These are phyloP conservation scores for Hypoxylon sp. DNA, from an alignment of 2,329 filamentous ascomycete genomes.

Conservation along the genomic window DNA sequence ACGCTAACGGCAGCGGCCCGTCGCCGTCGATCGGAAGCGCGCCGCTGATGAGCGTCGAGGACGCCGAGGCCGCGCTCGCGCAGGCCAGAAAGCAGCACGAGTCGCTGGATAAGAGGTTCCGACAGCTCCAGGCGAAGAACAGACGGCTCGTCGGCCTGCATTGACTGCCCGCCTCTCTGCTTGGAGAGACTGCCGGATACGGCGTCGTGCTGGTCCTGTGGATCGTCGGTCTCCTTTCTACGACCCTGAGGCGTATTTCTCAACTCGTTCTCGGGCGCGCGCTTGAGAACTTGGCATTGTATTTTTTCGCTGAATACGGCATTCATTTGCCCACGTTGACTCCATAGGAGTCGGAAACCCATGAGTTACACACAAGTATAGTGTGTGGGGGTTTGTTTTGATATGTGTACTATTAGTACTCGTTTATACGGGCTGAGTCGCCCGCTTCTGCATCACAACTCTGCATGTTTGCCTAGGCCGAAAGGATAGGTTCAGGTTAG, in stretches of 20 bases:
- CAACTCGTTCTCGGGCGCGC: constrained; percentile 7
- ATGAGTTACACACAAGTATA: background rate
- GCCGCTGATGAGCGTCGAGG: constrained; percentile 72
- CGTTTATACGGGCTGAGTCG: background rate
- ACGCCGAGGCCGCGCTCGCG: constrained; percentile 70
- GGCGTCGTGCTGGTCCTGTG: constrained; percentile 27
- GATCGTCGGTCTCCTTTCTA: constrained; percentile 22
- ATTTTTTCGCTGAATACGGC: constrained; percentile 9
- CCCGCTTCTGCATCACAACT: background rate
- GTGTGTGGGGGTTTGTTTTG: background rate
- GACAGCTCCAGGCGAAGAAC: constrained; percentile 52
- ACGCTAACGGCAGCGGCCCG: constrained; percentile 47
- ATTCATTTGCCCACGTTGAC: constrained; percentile 3
- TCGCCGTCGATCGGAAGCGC: constrained; percentile 62
- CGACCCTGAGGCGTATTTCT: constrained; percentile 13
- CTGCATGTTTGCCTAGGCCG: background rate
- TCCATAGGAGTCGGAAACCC: background rate
- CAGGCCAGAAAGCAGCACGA: constrained; percentile 55
- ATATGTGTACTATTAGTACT: constrained; percentile 17
- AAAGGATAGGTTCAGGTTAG: background rate
- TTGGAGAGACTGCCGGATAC: constrained; percentile 30
- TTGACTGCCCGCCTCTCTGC: constrained; percentile 49
- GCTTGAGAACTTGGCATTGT: background rate
- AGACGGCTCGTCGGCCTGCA: constrained; percentile 52
- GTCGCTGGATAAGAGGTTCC: constrained; percentile 54